Base-by-base conservation (phyloP, 2,329 filamentous ascomycete species). In the Pseudogymnoascus sp. region DNA sequence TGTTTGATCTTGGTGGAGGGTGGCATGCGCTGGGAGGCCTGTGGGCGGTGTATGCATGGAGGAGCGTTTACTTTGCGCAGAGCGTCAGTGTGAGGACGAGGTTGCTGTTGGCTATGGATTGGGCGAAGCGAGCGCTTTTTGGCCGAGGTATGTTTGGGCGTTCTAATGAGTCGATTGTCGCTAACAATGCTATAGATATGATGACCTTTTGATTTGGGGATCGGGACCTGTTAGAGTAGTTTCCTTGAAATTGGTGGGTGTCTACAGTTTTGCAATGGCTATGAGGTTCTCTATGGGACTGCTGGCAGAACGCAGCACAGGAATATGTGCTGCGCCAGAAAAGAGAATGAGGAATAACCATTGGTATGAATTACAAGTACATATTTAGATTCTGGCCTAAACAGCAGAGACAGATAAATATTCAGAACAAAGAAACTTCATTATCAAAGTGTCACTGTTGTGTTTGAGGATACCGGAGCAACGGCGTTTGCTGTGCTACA, bases 61-160 rank as follows among this genome's bases (percentile, higher is more conserved):
- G 95, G 66, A 93, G 91, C 67, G 88, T 97, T 13, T 99, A 99
- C 77, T 99, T 99, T 79, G 92, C 95, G 11, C 91, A 99, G 80
- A 96, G 91, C 72, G 95, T 99, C 59, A 97, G 93, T 76, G 83
- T 97, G 65, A 82, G 95, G 69, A 99, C 95, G 26, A 85, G 93
- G 66, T 84, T 91, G 67, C 77, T 99, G 72, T 81, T 99, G 76
- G 92, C 92, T 17, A 97, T 99, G 95, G 95, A 99, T 75, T 99
- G 95, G 95, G 88, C 86, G n/a, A 99, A 97, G 84, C 83, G 96
- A 74, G 90, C 91, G 11, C 77, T 99, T 21, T 99, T 99, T 79
- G 95, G 95, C 69, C 84, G 95, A 87, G 95, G 93, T 97, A 56
- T 56, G 50, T 33, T 56, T 21, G 11, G 10, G 1, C 10, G 10